Conservation (phyloP, 73 alveolate genomes). For the Strombidium stylifer region DNA sequence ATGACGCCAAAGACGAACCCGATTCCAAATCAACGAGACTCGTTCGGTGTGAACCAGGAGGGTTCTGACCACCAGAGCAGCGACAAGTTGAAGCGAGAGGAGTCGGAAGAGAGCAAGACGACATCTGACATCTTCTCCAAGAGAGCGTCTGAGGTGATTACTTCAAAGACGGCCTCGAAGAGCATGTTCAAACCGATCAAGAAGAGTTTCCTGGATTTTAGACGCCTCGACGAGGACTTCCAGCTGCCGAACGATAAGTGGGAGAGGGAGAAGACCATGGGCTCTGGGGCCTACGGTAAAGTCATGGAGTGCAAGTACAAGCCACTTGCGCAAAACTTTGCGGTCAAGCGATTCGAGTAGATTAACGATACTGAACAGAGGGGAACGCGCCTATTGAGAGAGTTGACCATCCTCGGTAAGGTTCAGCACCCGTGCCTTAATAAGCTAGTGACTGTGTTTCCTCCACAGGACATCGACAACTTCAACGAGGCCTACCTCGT, state of each 20-base stretch:
- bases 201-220: no score
- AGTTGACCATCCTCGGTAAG: slow-evolving; percentile 10
- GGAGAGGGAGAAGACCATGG: slow-evolving; percentile 13
- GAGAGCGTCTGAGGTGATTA: no score
- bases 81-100: no score
- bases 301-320: slow-evolving; percentile 27
- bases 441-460: slow-evolving; percentile 7
- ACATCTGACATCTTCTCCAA: no score
- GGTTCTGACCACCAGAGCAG: no score
- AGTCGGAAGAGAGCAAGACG: no score
- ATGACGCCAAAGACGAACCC: no score
- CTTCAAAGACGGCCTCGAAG: no score
- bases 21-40: no score
- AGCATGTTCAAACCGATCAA: no score
- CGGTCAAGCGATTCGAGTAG: slow-evolving; percentile 42
- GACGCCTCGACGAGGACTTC: slow-evolving; percentile 22
- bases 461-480: slow-evolving; percentile 53
- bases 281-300: slow-evolving; percentile 52
- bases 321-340: slow-evolving; percentile 24
- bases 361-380: slow-evolving; percentile 27
- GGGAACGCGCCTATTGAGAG: slow-evolving; percentile 38
- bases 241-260: slow-evolving; percentile 18
- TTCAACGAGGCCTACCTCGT: slow-evolving; percentile 69
- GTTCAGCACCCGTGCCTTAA: slow-evolving; percentile 43
- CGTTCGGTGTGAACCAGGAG: no score